These are phyloP conservation scores for Corymbia maculata DNA, from an alignment of 345 rosid genomes.

Conservation along the genomic window DNA sequence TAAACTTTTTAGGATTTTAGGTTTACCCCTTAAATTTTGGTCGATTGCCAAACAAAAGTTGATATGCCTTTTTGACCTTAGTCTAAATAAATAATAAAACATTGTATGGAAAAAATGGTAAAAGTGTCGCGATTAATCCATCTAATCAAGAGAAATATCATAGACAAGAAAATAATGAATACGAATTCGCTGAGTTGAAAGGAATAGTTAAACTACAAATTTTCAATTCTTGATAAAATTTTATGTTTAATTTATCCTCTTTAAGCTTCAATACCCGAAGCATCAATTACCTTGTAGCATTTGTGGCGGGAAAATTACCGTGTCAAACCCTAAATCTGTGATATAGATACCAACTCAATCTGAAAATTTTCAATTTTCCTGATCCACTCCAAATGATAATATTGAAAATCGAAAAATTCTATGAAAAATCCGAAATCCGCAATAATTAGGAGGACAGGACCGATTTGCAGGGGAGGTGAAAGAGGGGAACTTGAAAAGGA, in stretches of 20 bases:
- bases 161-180: background rate
- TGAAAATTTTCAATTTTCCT: too few species aligned
- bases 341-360: fast-evolving
- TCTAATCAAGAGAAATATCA: background rate
- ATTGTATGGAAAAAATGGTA: background rate
- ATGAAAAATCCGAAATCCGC: too few species aligned
- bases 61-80: background rate
- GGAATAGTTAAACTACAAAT: background rate
- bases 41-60: background rate
- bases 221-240: too few species aligned
- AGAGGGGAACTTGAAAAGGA: too few species aligned
- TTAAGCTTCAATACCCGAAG: background rate
- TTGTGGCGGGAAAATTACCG: too few species aligned
- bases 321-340: too few species aligned
- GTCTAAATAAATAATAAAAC: background rate
- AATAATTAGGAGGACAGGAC: background rate
- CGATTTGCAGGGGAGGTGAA: background rate
- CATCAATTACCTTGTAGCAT: background rate
- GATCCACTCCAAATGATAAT: too few species aligned
- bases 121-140: background rate
- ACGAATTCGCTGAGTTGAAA: background rate
- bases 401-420: too few species aligned
- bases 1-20: background rate
- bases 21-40: background rate
- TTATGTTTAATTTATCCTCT: background rate